A percentile compares a stretch with the other conserved stretches of the same genome.
phyloP scores from a whole-genome alignment of 192 early-diverging fungal species.

The Backusella sp. region DNA sequence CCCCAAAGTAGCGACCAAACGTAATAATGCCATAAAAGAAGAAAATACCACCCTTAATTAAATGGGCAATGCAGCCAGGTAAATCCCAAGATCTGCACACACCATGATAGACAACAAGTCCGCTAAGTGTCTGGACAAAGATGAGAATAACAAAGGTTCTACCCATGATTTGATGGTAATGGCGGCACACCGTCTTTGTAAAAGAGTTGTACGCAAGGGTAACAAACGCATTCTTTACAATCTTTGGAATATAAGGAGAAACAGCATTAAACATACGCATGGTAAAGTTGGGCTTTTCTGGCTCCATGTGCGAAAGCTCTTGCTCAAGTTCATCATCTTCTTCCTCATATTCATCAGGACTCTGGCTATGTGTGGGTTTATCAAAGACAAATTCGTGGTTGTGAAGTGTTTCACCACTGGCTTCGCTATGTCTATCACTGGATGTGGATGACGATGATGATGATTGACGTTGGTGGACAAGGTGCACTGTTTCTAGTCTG shows the following conservation, averaged over 20 bases:
- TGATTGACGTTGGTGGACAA: constrained; percentile 15
- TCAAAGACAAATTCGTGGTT: constrained; percentile 17
- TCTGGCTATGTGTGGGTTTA: not conserved
- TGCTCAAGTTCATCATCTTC: constrained; percentile 1
- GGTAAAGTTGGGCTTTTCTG: constrained; percentile 15
- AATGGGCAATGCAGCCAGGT: constrained; percentile 34
- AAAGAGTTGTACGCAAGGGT: constrained; percentile 25
- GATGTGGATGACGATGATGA: constrained; percentile 5
- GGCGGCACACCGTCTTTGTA: constrained; percentile 24
- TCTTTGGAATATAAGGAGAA: constrained; percentile 24
- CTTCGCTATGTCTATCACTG: not conserved
- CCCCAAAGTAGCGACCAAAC: constrained; percentile 37
- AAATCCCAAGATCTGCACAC: constrained; percentile 36
- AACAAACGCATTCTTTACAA: constrained; percentile 20
- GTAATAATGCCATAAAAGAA: constrained; percentile 37
- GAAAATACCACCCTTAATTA: constrained; percentile 41
- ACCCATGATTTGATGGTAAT: constrained; percentile 24
- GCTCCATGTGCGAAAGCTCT: not conserved
- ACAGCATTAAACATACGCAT: constrained; percentile 16
- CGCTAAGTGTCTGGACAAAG: constrained; percentile 33
- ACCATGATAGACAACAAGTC: constrained; percentile 37
- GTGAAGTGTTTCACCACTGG: constrained; percentile 16
- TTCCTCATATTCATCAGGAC: not conserved
- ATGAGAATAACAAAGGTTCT: constrained; percentile 30
- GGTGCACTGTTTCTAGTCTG: constrained; percentile 21